Base-by-base conservation (phyloP, 306 rosid species). In the Carpinus fangiana region DNA sequence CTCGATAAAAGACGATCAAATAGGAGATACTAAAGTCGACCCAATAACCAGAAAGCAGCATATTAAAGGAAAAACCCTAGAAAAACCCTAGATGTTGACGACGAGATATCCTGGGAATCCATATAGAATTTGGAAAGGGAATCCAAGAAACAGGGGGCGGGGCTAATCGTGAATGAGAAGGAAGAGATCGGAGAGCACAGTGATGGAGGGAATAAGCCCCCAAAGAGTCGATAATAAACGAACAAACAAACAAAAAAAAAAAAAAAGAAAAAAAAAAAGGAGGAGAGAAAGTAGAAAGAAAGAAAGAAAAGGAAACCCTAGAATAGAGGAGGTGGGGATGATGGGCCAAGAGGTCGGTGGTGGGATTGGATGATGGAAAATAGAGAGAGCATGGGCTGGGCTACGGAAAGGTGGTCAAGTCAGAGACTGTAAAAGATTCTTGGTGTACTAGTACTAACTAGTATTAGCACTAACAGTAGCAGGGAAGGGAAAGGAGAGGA, bases 41-140 rank as follows among this genome's bases (percentile, higher is more conserved):
- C 55, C 74, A 48, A 20, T n/a, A 18, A 21, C 75, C 28, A 65
- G 79, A 21, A 66, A 80, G 72, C 62, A 45, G 59, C 84, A 72
- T 48, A 70, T 54, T 47, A 79, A 36, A 46, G 43, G 61, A 71
- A 34, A 83, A 83, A 77, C 41, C 76, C 70, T 36, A 80, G 86
- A 46, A 73, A 78, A 80, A 80, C 82, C 73, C 74, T 60, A 23
- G 72, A 84, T 78, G 64, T 72, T 51, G 38, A 46, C 62, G 71
- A 55, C 69, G 87, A 84, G 74, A 89, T 87, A 82, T 79, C 75
- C 84, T 36, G 78, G 34, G 87, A 81, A 86, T 80, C 88, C 67
- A 79, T 66, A 38, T 80, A 72, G 74, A 75, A 41, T 17, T 67
- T 73, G 51, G 17, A 13, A 59, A 54, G 74, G 53, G 82, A 78